phyloP scores from a whole-genome alignment of 2,329 filamentous ascomycete species.

The Botryosphaeria agaves region DNA sequence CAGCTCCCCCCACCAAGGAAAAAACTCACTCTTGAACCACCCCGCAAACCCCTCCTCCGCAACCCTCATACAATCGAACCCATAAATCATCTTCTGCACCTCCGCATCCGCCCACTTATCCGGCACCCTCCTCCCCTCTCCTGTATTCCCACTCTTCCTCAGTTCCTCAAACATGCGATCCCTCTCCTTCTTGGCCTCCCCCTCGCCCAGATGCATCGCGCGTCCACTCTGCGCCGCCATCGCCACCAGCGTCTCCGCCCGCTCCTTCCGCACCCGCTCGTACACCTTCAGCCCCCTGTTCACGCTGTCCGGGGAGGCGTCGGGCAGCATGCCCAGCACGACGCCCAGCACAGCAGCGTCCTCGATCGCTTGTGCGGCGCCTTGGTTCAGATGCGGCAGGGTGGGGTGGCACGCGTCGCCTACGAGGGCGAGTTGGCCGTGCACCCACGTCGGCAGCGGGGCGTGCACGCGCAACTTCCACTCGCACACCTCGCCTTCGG shows the following conservation, averaged over 20 bases:
- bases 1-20: too few species aligned
- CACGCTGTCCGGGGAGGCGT: slow-evolving; percentile 27
- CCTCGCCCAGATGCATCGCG: slow-evolving; percentile 38
- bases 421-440: slow-evolving; percentile 33
- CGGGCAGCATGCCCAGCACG: slow-evolving; percentile 30
- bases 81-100: slow-evolving; percentile 31
- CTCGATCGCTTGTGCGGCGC: slow-evolving; percentile 48
- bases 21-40: slow-evolving; percentile 12
- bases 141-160: too few species aligned
- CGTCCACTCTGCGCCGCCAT: slow-evolving; percentile 37
- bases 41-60: slow-evolving; percentile 25
- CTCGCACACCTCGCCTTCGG: slow-evolving; percentile 47
- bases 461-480: slow-evolving; percentile 48
- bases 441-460: slow-evolving; percentile 44
- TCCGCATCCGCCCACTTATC: slow-evolving; percentile 36
- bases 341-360: slow-evolving; percentile 40
- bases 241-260: slow-evolving; percentile 39
- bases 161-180: slow-evolving; percentile 35
- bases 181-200: slow-evolving; percentile 39
- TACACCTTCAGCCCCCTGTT: slow-evolving; percentile 37
- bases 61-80: slow-evolving; percentile 25
- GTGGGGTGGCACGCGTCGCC: slow-evolving; percentile 47
- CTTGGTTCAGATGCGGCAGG: slow-evolving; percentile 45
- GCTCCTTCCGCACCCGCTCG: slow-evolving; percentile 36
- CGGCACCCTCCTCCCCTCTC: slow-evolving; percentile 24